Percentiles rank a stretch among this genome's conserved stretches.
phyloP scores from a whole-genome alignment of 495 filamentous ascomycete genomes.

The Penicillium alfredii region DNA sequence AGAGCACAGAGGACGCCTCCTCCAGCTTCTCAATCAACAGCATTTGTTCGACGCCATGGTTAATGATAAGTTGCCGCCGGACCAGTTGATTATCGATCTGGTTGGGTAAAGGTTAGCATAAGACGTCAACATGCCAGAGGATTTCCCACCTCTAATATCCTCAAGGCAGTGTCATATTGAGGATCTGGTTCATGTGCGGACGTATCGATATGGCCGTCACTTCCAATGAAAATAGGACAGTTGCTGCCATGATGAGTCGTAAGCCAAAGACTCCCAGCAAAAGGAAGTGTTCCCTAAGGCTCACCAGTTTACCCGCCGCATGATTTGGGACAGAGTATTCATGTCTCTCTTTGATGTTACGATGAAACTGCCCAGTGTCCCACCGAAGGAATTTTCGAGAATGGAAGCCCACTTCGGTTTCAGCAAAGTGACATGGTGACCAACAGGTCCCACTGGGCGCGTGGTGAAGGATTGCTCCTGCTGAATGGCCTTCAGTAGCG shows the following conservation, averaged over 20 bases:
- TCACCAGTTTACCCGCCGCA: constrained; percentile 54
- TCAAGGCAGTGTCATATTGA: constrained; percentile 67
- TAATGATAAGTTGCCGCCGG: constrained; percentile 76
- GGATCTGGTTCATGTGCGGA: constrained; percentile 64
- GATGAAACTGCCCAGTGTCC: constrained; percentile 64
- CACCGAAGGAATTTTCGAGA: constrained; percentile 67
- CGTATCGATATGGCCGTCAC: constrained; percentile 52
- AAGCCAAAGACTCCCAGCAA: constrained; percentile 4
- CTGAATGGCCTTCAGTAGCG: constrained; percentile 60
- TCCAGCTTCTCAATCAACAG: constrained; percentile 63
- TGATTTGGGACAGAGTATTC: constrained; percentile 52
- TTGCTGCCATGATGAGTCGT: constrained; percentile 25
- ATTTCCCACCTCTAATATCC: constrained; percentile 57
- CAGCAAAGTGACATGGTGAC: constrained; percentile 63
- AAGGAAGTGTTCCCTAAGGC: constrained; percentile 3
- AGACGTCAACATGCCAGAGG: no score
- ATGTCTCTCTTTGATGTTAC: constrained; percentile 71
- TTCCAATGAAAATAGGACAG: constrained; percentile 62
- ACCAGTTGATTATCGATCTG: constrained; percentile 75
- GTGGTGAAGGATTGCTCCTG: constrained; percentile 58
- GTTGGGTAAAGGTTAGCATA: neutral
- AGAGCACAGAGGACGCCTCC: constrained; percentile 65
- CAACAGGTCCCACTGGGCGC: constrained; percentile 80
- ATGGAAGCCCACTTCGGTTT: constrained; percentile 81
- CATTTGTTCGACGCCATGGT: constrained; percentile 74